Conservation (phyloP, 2,329 filamentous ascomycete species). For the Metarhizium humberi region DNA sequence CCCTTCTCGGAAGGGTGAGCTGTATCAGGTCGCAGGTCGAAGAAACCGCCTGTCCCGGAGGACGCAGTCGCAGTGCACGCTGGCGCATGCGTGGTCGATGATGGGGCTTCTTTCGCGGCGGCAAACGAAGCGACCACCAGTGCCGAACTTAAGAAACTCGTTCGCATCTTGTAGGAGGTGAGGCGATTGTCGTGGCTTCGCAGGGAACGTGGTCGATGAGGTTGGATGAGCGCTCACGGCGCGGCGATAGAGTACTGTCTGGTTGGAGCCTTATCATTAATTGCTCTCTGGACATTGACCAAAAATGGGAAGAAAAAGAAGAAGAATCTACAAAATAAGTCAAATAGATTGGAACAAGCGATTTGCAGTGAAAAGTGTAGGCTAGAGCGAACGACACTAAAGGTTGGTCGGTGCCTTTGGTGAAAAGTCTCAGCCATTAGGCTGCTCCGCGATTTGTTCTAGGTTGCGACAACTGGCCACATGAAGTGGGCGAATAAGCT, state of each 20-base stretch:
- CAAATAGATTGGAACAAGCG: not conserved
- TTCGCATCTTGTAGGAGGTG: conserved; percentile 15
- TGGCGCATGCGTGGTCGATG: conserved; percentile 33
- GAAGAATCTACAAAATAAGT: too few relatives aligned
- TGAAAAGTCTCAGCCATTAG: not conserved
- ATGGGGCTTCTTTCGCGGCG: conserved; percentile 25
- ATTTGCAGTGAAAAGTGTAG: not conserved
- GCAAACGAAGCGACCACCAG: conserved; percentile 25
- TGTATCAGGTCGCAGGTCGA: conserved; percentile 47
- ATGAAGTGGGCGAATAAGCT: not conserved
- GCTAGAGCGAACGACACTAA: too few relatives aligned
- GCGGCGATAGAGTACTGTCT: not conserved
- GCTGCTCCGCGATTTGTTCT: not conserved
- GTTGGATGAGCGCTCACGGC: conserved; percentile 1
- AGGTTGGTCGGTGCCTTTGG: too few relatives aligned
- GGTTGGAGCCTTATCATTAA: not conserved
- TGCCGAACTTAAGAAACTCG: conserved; percentile 19
- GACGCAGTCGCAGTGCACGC: conserved; percentile 48
- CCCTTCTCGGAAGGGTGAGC: conserved; percentile 35
- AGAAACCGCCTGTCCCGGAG: conserved; percentile 47
- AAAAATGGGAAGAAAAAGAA: too few relatives aligned
- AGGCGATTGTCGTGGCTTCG: not conserved
- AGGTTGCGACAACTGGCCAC: conserved; percentile 3
- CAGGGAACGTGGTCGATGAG: not conserved
- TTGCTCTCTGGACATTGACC: not conserved